Conservation (phyloP, 805 yeast genomes). For the Peterozyma toletana region DNA sequence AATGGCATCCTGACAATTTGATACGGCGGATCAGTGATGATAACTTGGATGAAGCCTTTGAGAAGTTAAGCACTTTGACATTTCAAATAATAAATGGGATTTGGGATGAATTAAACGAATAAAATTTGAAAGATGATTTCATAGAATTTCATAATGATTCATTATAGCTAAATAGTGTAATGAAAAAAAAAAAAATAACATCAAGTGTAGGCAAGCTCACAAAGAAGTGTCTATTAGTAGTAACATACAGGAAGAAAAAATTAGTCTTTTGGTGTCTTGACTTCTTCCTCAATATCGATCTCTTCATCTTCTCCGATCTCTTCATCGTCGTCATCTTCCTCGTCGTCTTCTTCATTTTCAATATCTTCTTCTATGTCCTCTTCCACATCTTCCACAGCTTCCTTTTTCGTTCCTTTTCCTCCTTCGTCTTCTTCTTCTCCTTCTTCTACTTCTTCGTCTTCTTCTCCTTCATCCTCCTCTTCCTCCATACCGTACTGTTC, state of each 20-base stretch:
- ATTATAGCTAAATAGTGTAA: no score
- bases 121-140: background rate
- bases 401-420: slow-evolving; percentile 32
- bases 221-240: no score
- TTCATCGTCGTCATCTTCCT: slow-evolving; percentile 23
- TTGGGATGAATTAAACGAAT: slow-evolving; percentile 20
- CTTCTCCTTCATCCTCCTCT: slow-evolving; percentile 42
- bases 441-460: slow-evolving; percentile 39
- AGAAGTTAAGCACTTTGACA: slow-evolving; percentile 19
- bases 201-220: background rate
- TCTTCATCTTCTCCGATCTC: slow-evolving; percentile 19
- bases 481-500: slow-evolving; percentile 56
- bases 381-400: slow-evolving; percentile 28
- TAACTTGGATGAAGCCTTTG: slow-evolving; percentile 2
- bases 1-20: slow-evolving; percentile 74
- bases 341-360: slow-evolving; percentile 23
- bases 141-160: no score
- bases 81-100: slow-evolving; percentile 35
- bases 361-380: slow-evolving; percentile 32
- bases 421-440: slow-evolving; percentile 35
- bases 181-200: background rate
- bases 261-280: slow-evolving; percentile 16
- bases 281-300: slow-evolving; percentile 12
- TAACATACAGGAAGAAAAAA: background rate
- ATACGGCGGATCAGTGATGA: slow-evolving; percentile 18